These are phyloP conservation scores for Dothistroma septosporum DNA, from an alignment of 2,329 filamentous ascomycete species.

Conservation along the genomic window DNA sequence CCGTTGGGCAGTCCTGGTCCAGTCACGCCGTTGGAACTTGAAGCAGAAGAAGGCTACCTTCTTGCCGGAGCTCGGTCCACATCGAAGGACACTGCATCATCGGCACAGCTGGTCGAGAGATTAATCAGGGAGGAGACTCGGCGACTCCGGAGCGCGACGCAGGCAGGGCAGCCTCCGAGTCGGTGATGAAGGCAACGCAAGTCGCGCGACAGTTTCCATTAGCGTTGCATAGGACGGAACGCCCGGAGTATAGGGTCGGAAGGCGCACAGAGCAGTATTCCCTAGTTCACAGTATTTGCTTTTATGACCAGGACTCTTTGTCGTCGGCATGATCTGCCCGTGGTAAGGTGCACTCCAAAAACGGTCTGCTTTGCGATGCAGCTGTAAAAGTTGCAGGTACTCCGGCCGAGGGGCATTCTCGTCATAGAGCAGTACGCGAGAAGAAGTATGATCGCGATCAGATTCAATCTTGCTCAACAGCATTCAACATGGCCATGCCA, in stretches of 20 bases:
- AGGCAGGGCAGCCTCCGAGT: not conserved
- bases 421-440: too few species aligned
- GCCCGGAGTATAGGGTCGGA: not conserved
- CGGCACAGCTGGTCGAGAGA: conserved; percentile 45
- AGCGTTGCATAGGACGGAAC: not conserved
- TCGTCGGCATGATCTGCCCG: too few species aligned
- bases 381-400: too few species aligned
- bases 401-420: too few species aligned
- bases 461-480: too few species aligned
- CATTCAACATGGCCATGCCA: too few species aligned
- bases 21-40: conserved; percentile 51
- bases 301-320: too few species aligned
- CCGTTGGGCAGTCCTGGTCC: conserved; percentile 50
- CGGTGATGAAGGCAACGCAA: conserved; percentile 4
- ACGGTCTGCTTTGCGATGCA: too few species aligned
- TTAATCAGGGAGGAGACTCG: conserved; percentile 45
- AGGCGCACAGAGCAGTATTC: not conserved
- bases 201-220: not conserved
- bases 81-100: conserved; percentile 14
- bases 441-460: too few species aligned
- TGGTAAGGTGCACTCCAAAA: too few species aligned
- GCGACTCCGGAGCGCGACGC: conserved; percentile 21
- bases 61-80: conserved; percentile 39
- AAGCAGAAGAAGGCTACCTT: conserved; percentile 43
- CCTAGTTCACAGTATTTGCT: too few species aligned